These are phyloP conservation scores for Porphyrellus cyaneotinctus DNA, from an alignment of 768 basidiomycete species.

Conservation along the genomic window DNA sequence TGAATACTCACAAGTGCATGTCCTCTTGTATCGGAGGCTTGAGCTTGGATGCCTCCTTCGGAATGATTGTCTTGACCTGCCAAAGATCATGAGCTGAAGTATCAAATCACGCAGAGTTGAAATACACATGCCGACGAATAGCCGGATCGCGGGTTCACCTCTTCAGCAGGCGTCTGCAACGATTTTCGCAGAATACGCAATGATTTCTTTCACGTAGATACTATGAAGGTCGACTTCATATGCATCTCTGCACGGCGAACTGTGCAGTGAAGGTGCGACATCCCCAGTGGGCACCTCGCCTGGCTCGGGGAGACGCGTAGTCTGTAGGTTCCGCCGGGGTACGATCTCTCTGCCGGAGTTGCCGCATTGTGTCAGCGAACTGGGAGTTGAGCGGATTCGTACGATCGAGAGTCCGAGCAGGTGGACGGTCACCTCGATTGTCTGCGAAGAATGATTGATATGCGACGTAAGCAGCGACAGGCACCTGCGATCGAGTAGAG, in stretches of 20 bases:
- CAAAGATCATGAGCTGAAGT: neutral
- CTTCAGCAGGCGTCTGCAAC: conserved; percentile 58
- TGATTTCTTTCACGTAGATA: conserved; percentile 89
- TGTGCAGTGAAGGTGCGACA: neutral
- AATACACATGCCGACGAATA: conserved; percentile 75
- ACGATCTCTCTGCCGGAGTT: neutral
- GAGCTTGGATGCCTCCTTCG: conserved; percentile 65
- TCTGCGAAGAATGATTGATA: conserved; percentile 14
- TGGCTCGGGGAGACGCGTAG: conserved; percentile 62
- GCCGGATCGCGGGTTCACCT: conserved; percentile 58
- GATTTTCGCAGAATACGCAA: conserved; percentile 65
- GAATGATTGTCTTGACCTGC: conserved; percentile 89
- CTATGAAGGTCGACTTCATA: conserved; percentile 89
- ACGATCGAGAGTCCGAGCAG: neutral
- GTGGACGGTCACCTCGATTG: conserved; percentile 2
- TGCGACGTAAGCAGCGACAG: conserved; percentile 3
- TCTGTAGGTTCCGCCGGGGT: conserved; percentile 18
- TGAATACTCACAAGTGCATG: conserved; percentile 59
- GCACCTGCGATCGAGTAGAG: conserved; percentile 8
- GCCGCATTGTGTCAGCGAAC: conserved; percentile 10
- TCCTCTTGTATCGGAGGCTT: conserved; percentile 86
- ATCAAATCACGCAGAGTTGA: neutral
- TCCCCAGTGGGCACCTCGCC: conserved; percentile 37
- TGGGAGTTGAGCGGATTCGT: neutral
- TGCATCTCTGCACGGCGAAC: conserved; percentile 49